Base-by-base conservation (phyloP, 2,329 filamentous ascomycete genomes). In the Pseudogymnoascus sp. region DNA sequence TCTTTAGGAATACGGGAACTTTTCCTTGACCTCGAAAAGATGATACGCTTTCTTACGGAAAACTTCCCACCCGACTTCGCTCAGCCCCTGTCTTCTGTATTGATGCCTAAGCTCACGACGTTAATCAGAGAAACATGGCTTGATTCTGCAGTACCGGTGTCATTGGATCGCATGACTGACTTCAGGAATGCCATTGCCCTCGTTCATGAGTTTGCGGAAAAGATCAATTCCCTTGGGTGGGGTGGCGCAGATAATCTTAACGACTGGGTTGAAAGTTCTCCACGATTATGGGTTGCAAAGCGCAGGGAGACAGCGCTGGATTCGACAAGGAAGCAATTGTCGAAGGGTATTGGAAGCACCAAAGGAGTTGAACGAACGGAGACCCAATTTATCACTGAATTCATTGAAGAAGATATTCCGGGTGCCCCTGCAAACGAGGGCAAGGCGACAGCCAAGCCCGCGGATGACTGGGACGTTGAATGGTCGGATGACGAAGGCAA, bases 241-340 rank as follows among this genome's bases (percentile, higher is more conserved):
- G 78, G 80, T 14, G 81, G 81, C 4, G 78, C 83, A 57, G 77
- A 80, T 12, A 83, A 87, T 33, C 75, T 99, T 37, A 79, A 83
- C 47, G 85, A 90, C 22, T 99, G 94, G 93, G 86, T 90, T 0
- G 83, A 86, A 39, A 86, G 87, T 64, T 88, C 90, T 1, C 89
- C 92, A 0, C 85, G 85, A 62, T 86, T 91, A 25, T 99, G 94
- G 94, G 81, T 97, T 12, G 84, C 84, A 2, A 93, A 91, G 71
- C 88, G 92, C 66, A 86, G 89, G 68, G 92, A 96, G 69, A 85
- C 82, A 35, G 86, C 90, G 0, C 80, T 99, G 22, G 87, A 92
- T 64, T 81, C 83, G 35, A 85, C 95, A 11, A 85, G 94, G 22
- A 81, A 76, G 18, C 82, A 87, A 50, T 79, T 97, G 2, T 80